These are phyloP conservation scores for Pichia nanzhaoensis DNA, from an alignment of 805 yeast species.

Conservation along the genomic window DNA sequence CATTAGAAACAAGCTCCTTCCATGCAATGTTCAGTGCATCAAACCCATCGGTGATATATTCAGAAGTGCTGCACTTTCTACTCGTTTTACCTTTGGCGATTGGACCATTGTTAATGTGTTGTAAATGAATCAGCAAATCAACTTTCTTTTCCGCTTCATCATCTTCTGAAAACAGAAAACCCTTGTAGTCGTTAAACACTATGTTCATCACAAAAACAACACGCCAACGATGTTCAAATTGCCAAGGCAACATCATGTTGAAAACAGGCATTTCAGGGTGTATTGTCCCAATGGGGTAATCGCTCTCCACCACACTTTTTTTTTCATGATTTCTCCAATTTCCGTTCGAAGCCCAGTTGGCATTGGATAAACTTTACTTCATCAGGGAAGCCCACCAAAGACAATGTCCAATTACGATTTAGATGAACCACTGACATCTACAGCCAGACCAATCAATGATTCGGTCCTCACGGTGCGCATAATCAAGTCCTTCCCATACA, in stretches of 20 bases:
- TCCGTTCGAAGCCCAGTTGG: too few relatives aligned
- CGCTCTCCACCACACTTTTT: not conserved
- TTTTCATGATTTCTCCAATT: not conserved
- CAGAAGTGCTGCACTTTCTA: not conserved
- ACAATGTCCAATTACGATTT: constrained; percentile 29
- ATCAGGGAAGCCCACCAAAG: too few relatives aligned
- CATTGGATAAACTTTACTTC: too few relatives aligned
- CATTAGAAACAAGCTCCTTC: not conserved
- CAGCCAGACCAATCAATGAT: constrained; percentile 60
- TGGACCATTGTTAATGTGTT: not conserved
- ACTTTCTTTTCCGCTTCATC: not conserved
- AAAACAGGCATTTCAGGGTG: not conserved
- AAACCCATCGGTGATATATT: constrained; percentile 11
- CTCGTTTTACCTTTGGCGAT: too few relatives aligned
- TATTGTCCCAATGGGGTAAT: constrained; percentile 1
- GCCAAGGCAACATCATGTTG: not conserved
- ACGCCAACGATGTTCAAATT: too few relatives aligned
- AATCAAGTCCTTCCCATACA: constrained; percentile 84
- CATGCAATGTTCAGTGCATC: constrained; percentile 9
- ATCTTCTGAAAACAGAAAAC: not conserved
- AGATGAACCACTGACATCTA: constrained; percentile 76
- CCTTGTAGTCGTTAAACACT: constrained; percentile 6
- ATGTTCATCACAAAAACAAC: not conserved
- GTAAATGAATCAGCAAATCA: constrained; percentile 1
- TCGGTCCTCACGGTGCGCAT: constrained; percentile 80